phyloP scores from a whole-genome alignment of 2,329 filamentous ascomycete genomes.

The Didymella pinodella region DNA sequence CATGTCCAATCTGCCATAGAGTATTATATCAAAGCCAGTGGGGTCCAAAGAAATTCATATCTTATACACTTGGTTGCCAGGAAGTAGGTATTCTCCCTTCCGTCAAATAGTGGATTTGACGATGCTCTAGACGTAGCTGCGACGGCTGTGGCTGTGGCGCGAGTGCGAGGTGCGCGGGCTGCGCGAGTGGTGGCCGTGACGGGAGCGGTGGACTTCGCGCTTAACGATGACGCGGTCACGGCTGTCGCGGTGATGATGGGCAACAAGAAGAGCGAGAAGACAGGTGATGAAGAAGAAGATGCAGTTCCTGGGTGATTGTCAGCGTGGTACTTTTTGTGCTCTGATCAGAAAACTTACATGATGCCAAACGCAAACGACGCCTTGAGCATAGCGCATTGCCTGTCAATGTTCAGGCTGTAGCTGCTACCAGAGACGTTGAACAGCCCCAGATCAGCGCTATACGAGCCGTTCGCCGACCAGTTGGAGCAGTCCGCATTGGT shows the following conservation, averaged over 20 bases:
- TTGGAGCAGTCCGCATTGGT: conserved; percentile 71
- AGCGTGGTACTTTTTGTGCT: conserved; percentile 8
- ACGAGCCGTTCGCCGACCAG: conserved; percentile 62
- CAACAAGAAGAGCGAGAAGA: conserved; percentile 69
- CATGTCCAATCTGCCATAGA: conserved; percentile 12
- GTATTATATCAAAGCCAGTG: conserved; percentile 14
- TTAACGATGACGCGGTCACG: conserved; percentile 62
- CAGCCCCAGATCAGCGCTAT: conserved; percentile 65
- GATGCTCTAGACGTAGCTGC: conserved; percentile 46
- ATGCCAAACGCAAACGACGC: conserved; percentile 88
- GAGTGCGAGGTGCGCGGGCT: conserved; percentile 50
- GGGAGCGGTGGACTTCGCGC: conserved; percentile 58
- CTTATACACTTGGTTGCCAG: conserved; percentile 5
- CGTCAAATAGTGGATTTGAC: too few relatives aligned
- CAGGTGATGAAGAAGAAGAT: conserved; percentile 50
- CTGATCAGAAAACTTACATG: conserved; percentile 64
- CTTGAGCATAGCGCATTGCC: conserved; percentile 92
- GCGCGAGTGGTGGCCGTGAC: conserved; percentile 53
- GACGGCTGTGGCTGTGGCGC: conserved; percentile 45
- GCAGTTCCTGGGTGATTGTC: conserved; percentile 46
- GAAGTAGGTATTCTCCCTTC: background rate
- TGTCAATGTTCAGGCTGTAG: conserved; percentile 67
- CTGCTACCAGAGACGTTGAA: conserved; percentile 63
- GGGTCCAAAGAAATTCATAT: conserved; percentile 33
- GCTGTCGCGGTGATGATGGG: conserved; percentile 53